Conservation (phyloP, 1,284 basidiomycete genomes). For the Fomitopsis palustris region DNA sequence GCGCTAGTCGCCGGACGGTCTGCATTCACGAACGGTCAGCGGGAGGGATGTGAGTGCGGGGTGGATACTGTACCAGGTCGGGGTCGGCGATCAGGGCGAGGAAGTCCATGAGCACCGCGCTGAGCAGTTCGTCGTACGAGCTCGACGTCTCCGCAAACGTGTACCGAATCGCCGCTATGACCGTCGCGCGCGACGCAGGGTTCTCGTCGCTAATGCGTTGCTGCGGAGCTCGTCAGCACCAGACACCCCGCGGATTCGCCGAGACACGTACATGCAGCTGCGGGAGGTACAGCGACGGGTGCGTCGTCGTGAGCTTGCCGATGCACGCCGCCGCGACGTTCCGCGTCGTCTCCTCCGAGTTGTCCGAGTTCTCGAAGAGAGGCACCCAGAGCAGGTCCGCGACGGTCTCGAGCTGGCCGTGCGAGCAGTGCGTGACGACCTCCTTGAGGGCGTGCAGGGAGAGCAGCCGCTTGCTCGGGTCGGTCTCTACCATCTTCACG, state of each 20-base stretch:
- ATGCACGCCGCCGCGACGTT: constrained; percentile 97
- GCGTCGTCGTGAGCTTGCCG: constrained; percentile 90
- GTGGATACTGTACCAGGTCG: constrained; percentile 64
- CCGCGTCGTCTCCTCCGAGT: constrained; percentile 85
- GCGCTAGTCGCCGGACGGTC: constrained; percentile 84
- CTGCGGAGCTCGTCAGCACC: constrained; percentile 30
- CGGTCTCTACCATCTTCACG: constrained; percentile 75
- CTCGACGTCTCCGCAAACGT: constrained; percentile 88
- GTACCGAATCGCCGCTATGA: constrained; percentile 92
- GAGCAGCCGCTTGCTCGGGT: constrained; percentile 77
- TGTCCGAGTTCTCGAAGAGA: constrained; percentile 81
- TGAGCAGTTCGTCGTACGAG: constrained; percentile 86
- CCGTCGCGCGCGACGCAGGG: constrained; percentile 79
- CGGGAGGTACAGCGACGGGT: constrained; percentile 85
- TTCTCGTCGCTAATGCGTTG: constrained; percentile 67
- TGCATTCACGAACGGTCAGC: constrained; percentile 28
- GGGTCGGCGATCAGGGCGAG: constrained; percentile 82
- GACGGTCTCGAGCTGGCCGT: constrained; percentile 77
- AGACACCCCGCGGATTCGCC: not conserved
- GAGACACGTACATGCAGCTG: constrained; percentile 74
- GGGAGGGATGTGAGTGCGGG: not conserved
- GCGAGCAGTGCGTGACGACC: constrained; percentile 88
- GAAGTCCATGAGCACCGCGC: constrained; percentile 87
- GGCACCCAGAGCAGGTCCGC: constrained; percentile 90
- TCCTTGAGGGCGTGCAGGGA: constrained; percentile 94